Conservation (phyloP, 257 asterid genomes). For the Jaltomata sinuosa region DNA sequence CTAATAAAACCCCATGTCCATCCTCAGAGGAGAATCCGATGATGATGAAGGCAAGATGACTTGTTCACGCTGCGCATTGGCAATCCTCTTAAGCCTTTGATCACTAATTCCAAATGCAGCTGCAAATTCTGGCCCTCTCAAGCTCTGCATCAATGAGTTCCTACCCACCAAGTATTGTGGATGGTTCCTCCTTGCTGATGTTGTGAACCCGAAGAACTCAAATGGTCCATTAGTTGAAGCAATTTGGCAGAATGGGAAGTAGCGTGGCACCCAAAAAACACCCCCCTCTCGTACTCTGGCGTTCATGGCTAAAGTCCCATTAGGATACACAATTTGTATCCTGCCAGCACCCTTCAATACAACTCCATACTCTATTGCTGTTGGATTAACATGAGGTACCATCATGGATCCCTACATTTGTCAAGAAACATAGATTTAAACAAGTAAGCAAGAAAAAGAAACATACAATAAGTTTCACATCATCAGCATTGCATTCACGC, state of each 20-base stretch:
- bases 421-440: not conserved
- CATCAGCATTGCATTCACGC: not conserved
- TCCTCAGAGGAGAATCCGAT: not conserved
- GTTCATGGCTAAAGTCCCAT: constrained; percentile 75
- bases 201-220: constrained; percentile 85
- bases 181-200: constrained; percentile 55
- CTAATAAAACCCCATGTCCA: not conserved
- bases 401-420: constrained; percentile 73
- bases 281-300: constrained; percentile 61
- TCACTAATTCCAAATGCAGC: constrained; percentile 53
- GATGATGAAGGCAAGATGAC: constrained; percentile 47
- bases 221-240: constrained; percentile 66
- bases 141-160: constrained; percentile 35
- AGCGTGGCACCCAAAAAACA: constrained; percentile 69
- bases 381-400: constrained; percentile 89
- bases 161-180: constrained; percentile 74
- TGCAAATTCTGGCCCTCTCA: constrained; percentile 30
- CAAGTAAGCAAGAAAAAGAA: not conserved
- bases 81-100: constrained; percentile 27
- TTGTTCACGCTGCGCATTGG: constrained; percentile 39
- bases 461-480: not conserved
- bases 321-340: constrained; percentile 56
- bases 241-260: constrained; percentile 83
- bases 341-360: constrained; percentile 56
- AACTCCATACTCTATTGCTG: constrained; percentile 63